Conservation (phyloP, 2,329 filamentous ascomycete species). For the Phaeosphaeriaceae sp. region DNA sequence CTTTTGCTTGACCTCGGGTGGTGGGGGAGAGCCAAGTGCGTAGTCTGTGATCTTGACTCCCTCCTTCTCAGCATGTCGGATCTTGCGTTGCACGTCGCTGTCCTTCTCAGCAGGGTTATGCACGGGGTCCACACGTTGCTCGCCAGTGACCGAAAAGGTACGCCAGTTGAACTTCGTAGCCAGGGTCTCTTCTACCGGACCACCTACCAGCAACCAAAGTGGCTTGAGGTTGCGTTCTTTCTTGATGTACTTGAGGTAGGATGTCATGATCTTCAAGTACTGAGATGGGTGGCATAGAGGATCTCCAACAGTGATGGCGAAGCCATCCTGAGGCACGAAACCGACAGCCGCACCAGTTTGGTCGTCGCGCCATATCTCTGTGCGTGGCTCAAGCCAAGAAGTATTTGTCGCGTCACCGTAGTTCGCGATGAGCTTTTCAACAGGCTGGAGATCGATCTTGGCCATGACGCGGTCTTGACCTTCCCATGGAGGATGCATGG, state of each 20-base stretch:
- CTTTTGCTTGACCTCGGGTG: conserved; percentile 71
- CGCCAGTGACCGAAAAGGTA: conserved; percentile 84
- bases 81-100: conserved; percentile 73
- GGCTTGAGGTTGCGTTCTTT: conserved; percentile 76
- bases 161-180: conserved; percentile 85
- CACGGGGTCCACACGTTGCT: conserved; percentile 81
- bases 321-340: conserved; percentile 78
- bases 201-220: conserved; percentile 87
- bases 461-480: conserved; percentile 57
- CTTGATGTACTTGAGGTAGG: conserved; percentile 77
- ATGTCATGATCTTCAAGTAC: conserved; percentile 74
- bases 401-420: conserved; percentile 95
- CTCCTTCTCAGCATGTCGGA: conserved; percentile 80
- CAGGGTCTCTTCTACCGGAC: conserved; percentile 79
- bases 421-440: conserved; percentile 91
- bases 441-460: conserved; percentile 67
- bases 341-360: conserved; percentile 82
- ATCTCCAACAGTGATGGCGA: conserved; percentile 84
- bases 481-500: conserved; percentile 72
- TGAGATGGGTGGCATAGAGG: conserved; percentile 83
- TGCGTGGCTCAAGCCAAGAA: conserved; percentile 89
- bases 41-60: conserved; percentile 82
- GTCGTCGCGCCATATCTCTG: conserved; percentile 84
- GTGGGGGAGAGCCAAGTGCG: conserved; percentile 66
- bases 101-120: conserved; percentile 73